A percentile compares a stretch with the other conserved stretches of the same genome.
These are phyloP conservation scores for Chlorophyllum brunneum DNA, from an alignment of 768 basidiomycete genomes.

Conservation along the genomic window DNA sequence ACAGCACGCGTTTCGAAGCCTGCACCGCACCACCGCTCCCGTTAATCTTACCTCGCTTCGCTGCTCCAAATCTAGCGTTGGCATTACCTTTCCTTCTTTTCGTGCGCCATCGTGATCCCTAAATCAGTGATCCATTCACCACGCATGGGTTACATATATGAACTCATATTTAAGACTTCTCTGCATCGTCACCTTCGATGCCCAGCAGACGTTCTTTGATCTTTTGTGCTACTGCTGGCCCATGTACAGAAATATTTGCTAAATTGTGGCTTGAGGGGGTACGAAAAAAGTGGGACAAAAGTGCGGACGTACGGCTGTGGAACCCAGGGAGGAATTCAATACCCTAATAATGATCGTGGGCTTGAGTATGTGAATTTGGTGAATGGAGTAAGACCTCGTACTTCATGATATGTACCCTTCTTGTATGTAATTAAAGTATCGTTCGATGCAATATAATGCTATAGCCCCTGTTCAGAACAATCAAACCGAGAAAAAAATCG, in stretches of 20 bases:
- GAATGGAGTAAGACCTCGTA: no score
- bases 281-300: neutral
- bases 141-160: constrained; percentile 4
- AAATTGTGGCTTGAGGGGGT: neutral
- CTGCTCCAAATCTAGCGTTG: neutral
- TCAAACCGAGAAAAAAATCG: neutral
- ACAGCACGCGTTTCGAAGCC: neutral
- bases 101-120: neutral
- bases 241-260: constrained; percentile 54
- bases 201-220: constrained; percentile 50
- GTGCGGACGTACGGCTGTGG: constrained; percentile 8
- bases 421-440: constrained; percentile 44
- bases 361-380: no score
- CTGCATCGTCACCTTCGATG: constrained; percentile 4
- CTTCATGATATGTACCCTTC: constrained; percentile 23
- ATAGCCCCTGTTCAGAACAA: constrained; percentile 11
- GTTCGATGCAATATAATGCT: constrained; percentile 66
- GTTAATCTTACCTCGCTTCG: neutral
- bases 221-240: constrained; percentile 49
- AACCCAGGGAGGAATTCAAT: constrained; percentile 46
- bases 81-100: neutral
- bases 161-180: neutral
- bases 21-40: neutral
- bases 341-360: constrained; percentile 55
- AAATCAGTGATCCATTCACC: constrained; percentile 11